phyloP scores from a whole-genome alignment of 2,329 filamentous ascomycete genomes.

The Clathrospora elynae region DNA sequence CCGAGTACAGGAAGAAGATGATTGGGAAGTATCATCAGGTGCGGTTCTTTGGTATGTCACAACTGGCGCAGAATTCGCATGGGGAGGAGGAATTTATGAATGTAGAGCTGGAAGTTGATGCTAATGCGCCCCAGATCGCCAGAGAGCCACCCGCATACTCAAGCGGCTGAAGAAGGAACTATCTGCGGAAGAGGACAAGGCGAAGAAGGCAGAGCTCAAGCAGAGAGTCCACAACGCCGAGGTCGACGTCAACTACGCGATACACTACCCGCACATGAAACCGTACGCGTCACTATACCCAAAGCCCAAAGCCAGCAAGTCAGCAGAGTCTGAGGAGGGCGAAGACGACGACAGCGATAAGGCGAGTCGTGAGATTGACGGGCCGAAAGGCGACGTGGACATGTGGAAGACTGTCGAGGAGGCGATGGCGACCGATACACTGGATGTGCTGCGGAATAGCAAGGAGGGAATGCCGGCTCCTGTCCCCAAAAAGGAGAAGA shows the following conservation, averaged over 20 bases:
- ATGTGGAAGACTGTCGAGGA: slow-evolving; percentile 72
- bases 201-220: slow-evolving; percentile 59
- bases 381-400: slow-evolving; percentile 57
- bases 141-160: slow-evolving; percentile 70
- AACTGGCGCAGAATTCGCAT: neutral
- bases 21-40: slow-evolving; percentile 83
- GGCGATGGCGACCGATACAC: slow-evolving; percentile 63
- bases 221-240: slow-evolving; percentile 69
- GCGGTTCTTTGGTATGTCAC: slow-evolving; percentile 73
- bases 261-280: slow-evolving; percentile 72
- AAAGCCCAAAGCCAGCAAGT: slow-evolving; percentile 32
- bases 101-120: neutral
- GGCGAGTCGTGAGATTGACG: slow-evolving; percentile 44
- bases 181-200: slow-evolving; percentile 54
- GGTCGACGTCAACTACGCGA: slow-evolving; percentile 76
- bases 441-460: slow-evolving; percentile 64
- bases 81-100: too few species aligned
- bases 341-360: slow-evolving; percentile 34
- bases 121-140: slow-evolving; percentile 60
- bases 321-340: slow-evolving; percentile 25
- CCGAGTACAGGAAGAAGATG: slow-evolving; percentile 70
- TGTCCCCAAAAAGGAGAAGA: slow-evolving; percentile 30
- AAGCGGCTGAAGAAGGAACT: slow-evolving; percentile 69
- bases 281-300: slow-evolving; percentile 67
- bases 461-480: slow-evolving; percentile 31